Evolutionary conservation across 257 asterid genomes (phyloP).

Genomic region (Misopates orontium): DNA sequence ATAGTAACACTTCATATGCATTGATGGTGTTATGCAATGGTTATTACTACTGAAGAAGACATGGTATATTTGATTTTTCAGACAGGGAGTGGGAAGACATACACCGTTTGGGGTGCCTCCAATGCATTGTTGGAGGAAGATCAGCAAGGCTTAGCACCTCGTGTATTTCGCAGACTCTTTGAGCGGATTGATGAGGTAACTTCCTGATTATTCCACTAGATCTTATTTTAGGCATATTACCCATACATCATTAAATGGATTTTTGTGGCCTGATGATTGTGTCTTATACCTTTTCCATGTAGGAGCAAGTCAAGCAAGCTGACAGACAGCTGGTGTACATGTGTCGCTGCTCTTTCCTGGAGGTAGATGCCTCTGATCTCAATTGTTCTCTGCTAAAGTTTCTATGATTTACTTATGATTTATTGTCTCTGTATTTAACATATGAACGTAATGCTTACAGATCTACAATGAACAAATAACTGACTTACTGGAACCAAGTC

Average conservation of each 20-base stretch:
- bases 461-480: constrained; percentile 98
- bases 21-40: constrained; percentile 6
- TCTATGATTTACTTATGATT: background rate
- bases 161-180: constrained; percentile 80
- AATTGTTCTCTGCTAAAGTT: constrained; percentile 16
- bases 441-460: constrained; percentile 44
- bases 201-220: constrained; percentile 10
- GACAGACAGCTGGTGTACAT: constrained; percentile 80
- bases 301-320: constrained; percentile 91
- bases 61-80: constrained; percentile 36
- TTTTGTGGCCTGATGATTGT: constrained; percentile 12
- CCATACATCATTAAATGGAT: background rate
- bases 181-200: constrained; percentile 74
- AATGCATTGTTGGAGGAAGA: constrained; percentile 78
- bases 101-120: constrained; percentile 97
- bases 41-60: constrained; percentile 20
- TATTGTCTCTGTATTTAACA: constrained; percentile 13
- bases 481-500: constrained; percentile 93
- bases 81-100: constrained; percentile 99
- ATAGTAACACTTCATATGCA: background rate
- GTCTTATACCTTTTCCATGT: constrained; percentile 30
- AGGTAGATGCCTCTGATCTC: constrained; percentile 50
- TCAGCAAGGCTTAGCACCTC: constrained; percentile 93
- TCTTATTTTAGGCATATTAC: constrained; percentile 7
- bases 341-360: constrained; percentile 97